These are phyloP conservation scores for Galeopsis tetrahit DNA, from an alignment of 257 asterid genomes.

Conservation along the genomic window DNA sequence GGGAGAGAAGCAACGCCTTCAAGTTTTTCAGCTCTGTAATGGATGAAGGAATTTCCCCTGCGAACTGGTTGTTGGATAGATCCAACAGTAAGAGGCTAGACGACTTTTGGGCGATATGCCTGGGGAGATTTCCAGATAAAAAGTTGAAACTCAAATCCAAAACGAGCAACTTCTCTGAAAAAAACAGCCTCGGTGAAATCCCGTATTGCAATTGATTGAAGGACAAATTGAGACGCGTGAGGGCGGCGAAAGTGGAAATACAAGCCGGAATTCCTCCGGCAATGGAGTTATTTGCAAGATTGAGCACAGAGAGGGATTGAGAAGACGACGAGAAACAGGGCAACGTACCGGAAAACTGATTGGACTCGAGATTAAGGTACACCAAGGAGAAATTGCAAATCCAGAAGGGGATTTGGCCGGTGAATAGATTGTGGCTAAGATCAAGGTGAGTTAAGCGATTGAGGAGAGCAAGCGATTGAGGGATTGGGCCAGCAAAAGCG, in stretches of 20 bases:
- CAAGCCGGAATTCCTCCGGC: constrained; percentile 89
- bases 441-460: constrained; percentile 50
- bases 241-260: constrained; percentile 53
- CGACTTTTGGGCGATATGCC: constrained; percentile 59
- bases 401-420: constrained; percentile 68
- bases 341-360: constrained; percentile 68
- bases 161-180: constrained; percentile 58
- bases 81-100: constrained; percentile 76
- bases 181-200: constrained; percentile 78
- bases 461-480: constrained; percentile 44
- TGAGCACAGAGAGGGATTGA: constrained; percentile 64
- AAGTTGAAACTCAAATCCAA: constrained; percentile 87
- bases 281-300: constrained; percentile 73
- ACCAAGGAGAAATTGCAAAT: constrained; percentile 72
- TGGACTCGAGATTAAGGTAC: constrained; percentile 62
- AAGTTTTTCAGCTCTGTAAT: constrained; percentile 78
- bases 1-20: constrained; percentile 84
- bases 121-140: constrained; percentile 72
- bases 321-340: constrained; percentile 71
- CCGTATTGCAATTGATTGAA: constrained; percentile 68
- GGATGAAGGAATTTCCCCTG: constrained; percentile 66
- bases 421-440: constrained; percentile 59
- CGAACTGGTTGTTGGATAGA: constrained; percentile 70
- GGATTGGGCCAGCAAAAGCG: constrained; percentile 45
- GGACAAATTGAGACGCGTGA: constrained; percentile 78